Percentiles rank a stretch among this genome's conserved stretches.
Conservation (phyloP, 1,284 basidiomycete species). For the Fomitopsis palustris region DNA sequence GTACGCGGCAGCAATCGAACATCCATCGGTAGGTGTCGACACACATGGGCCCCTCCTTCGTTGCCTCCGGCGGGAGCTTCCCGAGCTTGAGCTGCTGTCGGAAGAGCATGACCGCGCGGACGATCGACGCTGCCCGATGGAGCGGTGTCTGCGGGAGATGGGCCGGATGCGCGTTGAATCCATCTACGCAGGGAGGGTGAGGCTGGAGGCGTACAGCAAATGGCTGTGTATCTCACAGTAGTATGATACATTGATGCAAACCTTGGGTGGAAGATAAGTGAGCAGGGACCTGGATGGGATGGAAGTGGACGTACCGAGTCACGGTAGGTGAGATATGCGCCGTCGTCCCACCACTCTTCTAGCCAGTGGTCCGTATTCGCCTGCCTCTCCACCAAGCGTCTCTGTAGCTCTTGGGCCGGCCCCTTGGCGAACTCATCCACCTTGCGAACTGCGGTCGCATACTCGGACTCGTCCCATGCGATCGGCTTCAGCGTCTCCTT, state of each 20-base stretch:
- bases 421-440: conserved; percentile 56
- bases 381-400: conserved; percentile 48
- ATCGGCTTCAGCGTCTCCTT: conserved; percentile 63
- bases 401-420: conserved; percentile 55
- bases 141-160: conserved; percentile 57
- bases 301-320: conserved; percentile 55
- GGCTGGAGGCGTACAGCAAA: not conserved
- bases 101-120: conserved; percentile 71
- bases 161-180: conserved; percentile 64
- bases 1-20: conserved; percentile 88
- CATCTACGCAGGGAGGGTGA: conserved; percentile 46
- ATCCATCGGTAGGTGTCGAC: conserved; percentile 94
- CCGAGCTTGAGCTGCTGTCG: conserved; percentile 67
- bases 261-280: conserved; percentile 35
- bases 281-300: not conserved
- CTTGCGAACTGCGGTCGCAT: conserved; percentile 46
- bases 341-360: conserved; percentile 82
- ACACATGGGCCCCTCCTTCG: conserved; percentile 74
- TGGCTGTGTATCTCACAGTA: conserved; percentile 51
- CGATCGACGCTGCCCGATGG: conserved; percentile 71
- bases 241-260: conserved; percentile 81
- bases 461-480: conserved; percentile 58
- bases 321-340: conserved; percentile 67
- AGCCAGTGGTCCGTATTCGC: conserved; percentile 63
- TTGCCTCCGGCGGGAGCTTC: conserved; percentile 64